phyloP scores from a whole-genome alignment of 306 rosid species.

The Pterocarpus macrocarpus region DNA sequence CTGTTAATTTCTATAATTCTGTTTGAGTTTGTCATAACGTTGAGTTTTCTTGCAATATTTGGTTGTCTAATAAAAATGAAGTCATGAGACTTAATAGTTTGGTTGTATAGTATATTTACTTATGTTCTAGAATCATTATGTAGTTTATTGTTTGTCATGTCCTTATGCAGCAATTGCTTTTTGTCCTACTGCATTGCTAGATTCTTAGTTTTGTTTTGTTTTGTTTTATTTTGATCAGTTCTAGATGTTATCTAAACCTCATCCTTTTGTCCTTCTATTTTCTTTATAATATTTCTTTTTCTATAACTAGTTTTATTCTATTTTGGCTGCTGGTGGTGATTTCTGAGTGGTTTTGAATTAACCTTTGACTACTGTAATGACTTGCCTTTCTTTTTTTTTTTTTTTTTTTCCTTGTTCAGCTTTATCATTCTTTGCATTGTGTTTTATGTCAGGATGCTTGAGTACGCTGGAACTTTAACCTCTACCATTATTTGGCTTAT shows the following conservation, averaged over 20 bases:
- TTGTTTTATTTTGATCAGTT: constrained; percentile 11
- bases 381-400: neutral
- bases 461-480: constrained; percentile 19
- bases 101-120: constrained; percentile 13
- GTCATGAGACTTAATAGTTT: constrained; percentile 14
- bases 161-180: constrained; percentile 3
- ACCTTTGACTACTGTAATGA: neutral
- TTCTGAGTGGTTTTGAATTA: constrained; percentile 32
- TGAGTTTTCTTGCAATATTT: neutral
- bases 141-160: neutral
- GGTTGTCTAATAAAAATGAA: constrained; percentile 25
- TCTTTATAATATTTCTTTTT: neutral
- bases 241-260: neutral
- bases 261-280: constrained; percentile 6
- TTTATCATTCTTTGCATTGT: constrained; percentile 24
- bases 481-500: constrained; percentile 6
- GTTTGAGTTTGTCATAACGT: constrained; percentile 32
- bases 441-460: constrained; percentile 11
- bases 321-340: constrained; percentile 7
- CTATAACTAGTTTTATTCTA: constrained; percentile 7
- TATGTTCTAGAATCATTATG: neutral
- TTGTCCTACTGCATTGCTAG: neutral
- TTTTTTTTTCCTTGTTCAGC: neutral
- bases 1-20: neutral
- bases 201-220: neutral